These are phyloP conservation scores for Ogataea neopini DNA, from an alignment of 805 yeast species.

Conservation along the genomic window DNA sequence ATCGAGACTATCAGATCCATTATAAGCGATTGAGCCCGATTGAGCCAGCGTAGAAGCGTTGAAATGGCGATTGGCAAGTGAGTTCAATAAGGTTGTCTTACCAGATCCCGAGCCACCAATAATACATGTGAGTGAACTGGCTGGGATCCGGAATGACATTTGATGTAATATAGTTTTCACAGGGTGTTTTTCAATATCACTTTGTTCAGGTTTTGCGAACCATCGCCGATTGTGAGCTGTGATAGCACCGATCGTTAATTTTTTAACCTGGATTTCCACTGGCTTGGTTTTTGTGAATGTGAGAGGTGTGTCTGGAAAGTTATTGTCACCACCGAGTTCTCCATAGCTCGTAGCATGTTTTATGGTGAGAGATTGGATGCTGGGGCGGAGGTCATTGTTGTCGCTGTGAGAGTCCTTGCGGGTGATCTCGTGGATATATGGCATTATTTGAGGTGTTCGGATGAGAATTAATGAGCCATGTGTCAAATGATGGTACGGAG, in stretches of 20 bases:
- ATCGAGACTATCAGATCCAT: slow-evolving; percentile 33
- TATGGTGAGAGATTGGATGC: neutral
- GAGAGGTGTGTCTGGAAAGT: neutral
- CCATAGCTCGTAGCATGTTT: neutral
- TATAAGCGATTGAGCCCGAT: slow-evolving; percentile 46
- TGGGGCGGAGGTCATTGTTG: too few relatives aligned
- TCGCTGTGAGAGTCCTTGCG: too few relatives aligned
- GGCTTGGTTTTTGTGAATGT: slow-evolving; percentile 31
- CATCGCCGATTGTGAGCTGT: neutral
- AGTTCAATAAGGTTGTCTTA: slow-evolving; percentile 76
- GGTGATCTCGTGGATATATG: too few relatives aligned
- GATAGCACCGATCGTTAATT: slow-evolving; percentile 27
- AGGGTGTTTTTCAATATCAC: slow-evolving; percentile 24
- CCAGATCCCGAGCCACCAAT: slow-evolving; percentile 91
- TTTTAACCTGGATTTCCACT: slow-evolving; percentile 29
- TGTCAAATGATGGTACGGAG: too few relatives aligned
- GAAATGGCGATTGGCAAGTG: slow-evolving; percentile 51
- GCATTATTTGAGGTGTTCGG: too few relatives aligned
- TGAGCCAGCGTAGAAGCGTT: slow-evolving; percentile 33
- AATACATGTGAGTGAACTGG: slow-evolving; percentile 71
- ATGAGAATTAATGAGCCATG: too few relatives aligned
- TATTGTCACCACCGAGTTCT: neutral
- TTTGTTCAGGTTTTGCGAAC: neutral
- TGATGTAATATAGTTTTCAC: slow-evolving; percentile 45
- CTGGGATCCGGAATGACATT: slow-evolving; percentile 58